Base-by-base conservation (phyloP, 2,329 filamentous ascomycete species). In the Geosmithia morbida region DNA sequence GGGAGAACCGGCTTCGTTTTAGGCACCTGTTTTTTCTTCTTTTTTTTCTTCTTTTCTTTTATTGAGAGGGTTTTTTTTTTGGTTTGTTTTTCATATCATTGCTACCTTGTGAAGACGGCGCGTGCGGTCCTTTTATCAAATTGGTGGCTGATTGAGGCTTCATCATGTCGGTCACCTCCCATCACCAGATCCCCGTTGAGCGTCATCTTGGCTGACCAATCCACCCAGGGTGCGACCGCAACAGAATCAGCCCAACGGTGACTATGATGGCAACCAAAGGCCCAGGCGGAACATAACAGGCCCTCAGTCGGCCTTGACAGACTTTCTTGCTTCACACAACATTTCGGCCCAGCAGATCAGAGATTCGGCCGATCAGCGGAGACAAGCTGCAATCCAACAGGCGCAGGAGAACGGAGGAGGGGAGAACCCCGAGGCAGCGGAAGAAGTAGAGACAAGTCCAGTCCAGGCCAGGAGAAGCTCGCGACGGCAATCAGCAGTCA, bases 241-340 rank as follows among this genome's bases (percentile, higher is more conserved):
- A 44, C 43, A 40, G 22, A 44, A 48, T 19, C 41, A 45, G 29
- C 30, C 30, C 33, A 45, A 45, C 43, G 43, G 47, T 17, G 33
- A 6, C 39, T 18, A 17, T 42, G 44, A 48, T 40, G 41, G 18
- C 11, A 39, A 51, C 40, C 48, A 42, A n/a, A 55, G 57, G 26
- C 55, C 53, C 43, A 51, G 48, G 26, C 59, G 64, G 43, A 60
- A 63, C 39, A 63, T 68, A 26, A 64, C 60, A 13, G 65, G 65
- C 30, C 65, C 65, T 64, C 70, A 73, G 58, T 76, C 72, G 18
- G 72, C 72, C 14, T 56, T 76, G 56, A 76, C 71, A 2, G 70
- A 75, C 52, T 76, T 72, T 50, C 59, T 76, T 42, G 71, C 72
- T 20, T 77, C 82, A 2, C 81, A 85, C 61, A 86, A 86, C 55